Evolutionary conservation across 805 yeast species (phyloP).

Genomic region (Priceomyces carsonii): DNA sequence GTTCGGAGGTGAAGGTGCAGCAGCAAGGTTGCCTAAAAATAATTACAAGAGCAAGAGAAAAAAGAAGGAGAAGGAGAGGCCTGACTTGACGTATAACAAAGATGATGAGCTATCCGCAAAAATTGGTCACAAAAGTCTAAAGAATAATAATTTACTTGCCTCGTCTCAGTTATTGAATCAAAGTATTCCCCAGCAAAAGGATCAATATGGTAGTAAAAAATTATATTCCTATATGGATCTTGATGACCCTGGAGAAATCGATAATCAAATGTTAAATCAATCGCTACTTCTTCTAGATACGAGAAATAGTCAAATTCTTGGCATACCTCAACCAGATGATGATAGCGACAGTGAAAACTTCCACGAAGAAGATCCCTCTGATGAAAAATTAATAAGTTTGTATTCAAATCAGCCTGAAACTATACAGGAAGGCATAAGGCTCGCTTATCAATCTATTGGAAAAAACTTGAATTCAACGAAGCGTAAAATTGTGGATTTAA

Average conservation of each 20-base stretch:
- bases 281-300: constrained; percentile 26
- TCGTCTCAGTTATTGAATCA: constrained; percentile 26
- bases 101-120: no score
- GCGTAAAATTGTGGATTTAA: constrained; percentile 59
- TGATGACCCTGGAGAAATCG: constrained; percentile 30
- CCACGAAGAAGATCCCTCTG: constrained; percentile 20
- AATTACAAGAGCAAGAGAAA: constrained; percentile 4
- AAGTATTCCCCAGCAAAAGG: constrained; percentile 17
- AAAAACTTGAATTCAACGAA: constrained; percentile 66
- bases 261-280: constrained; percentile 17
- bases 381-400: constrained; percentile 54
- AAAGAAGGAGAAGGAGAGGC: constrained; percentile 10
- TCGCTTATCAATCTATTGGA: constrained; percentile 75
- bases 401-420: constrained; percentile 84
- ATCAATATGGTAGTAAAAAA: constrained; percentile 21
- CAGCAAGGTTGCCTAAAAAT: constrained; percentile 36
- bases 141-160: constrained; percentile 20
- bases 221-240: constrained; percentile 31
- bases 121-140: no score
- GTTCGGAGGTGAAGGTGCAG: constrained; percentile 71
- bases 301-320: constrained; percentile 3
- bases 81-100: constrained; percentile 3
- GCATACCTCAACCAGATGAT: constrained; percentile 10
- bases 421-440: constrained; percentile 67
- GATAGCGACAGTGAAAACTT: constrained; percentile 20